A percentile compares a stretch with the other conserved stretches of the same genome.
phyloP scores from a whole-genome alignment of 192 early-diverging fungal species.

The Chytriomyces confervae region DNA sequence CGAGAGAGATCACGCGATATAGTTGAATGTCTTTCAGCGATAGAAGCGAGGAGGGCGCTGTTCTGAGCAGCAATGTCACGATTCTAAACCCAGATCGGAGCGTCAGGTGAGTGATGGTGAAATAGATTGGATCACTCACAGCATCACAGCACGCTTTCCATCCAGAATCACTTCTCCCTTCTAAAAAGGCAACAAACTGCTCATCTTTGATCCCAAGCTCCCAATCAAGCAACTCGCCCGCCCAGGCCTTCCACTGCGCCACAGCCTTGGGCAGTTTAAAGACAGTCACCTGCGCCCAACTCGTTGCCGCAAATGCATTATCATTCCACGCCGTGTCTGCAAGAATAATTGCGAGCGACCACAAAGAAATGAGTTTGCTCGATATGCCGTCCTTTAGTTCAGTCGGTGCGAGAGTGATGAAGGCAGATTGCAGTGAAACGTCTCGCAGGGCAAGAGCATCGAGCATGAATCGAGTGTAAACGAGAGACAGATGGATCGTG shows the following conservation, averaged over 20 bases:
- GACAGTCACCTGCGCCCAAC: conserved; percentile 42
- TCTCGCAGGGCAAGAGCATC: not conserved
- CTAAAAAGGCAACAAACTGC: not conserved
- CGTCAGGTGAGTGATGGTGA: not conserved
- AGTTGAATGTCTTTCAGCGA: not conserved
- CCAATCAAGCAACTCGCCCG: conserved; percentile 26
- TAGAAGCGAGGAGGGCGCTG: not conserved
- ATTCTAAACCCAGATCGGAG: not conserved
- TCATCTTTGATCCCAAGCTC: conserved; percentile 19
- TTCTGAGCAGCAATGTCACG: conserved; percentile 1
- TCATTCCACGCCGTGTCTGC: conserved; percentile 12
- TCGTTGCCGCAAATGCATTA: conserved; percentile 34
- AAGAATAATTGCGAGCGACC: not conserved
- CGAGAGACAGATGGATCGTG: conserved; percentile 15
- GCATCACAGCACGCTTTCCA: no score
- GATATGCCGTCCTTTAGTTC: not conserved
- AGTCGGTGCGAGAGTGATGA: not conserved
- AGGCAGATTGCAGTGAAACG: not conserved
- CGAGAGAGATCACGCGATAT: conserved; percentile 5
- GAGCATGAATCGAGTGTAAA: not conserved
- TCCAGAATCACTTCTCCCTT: not conserved
- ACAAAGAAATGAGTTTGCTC: not conserved
- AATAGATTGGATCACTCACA: no score
- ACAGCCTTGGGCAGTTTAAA: conserved; percentile 23
- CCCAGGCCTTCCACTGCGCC: conserved; percentile 33